A percentile compares a stretch with the other conserved stretches of the same genome.
Conservation (phyloP, 1,284 basidiomycete species). For the Austroboletus niveus region DNA sequence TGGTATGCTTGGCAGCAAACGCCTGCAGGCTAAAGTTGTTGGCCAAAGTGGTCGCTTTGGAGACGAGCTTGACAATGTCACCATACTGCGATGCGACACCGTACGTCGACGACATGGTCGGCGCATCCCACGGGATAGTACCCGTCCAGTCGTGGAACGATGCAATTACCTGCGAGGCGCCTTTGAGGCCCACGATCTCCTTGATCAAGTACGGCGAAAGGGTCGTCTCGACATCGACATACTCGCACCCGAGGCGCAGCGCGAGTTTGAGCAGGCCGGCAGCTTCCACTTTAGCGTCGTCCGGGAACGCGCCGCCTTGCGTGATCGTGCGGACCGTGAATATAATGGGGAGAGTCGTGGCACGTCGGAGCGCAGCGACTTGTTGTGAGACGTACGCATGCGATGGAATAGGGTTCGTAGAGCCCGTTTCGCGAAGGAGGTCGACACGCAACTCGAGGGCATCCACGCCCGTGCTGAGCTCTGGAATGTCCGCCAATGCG, state of each 20-base stretch:
- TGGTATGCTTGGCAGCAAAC: conserved; percentile 58
- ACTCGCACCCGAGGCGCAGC: conserved; percentile 85
- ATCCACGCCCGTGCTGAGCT: conserved; percentile 83
- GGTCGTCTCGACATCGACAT: conserved; percentile 88
- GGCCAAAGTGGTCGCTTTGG: conserved; percentile 71
- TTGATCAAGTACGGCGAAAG: conserved; percentile 66
- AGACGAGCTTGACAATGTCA: conserved; percentile 92
- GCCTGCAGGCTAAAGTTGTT: conserved; percentile 83
- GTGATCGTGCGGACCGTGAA: conserved; percentile 88
- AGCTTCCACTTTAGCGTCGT: conserved; percentile 71
- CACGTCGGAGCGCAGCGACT: conserved; percentile 76
- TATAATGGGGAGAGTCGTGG: conserved; percentile 83
- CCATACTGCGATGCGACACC: conserved; percentile 65
- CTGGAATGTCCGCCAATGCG: conserved; percentile 68
- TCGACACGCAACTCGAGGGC: conserved; percentile 94
- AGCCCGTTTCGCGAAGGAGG: conserved; percentile 61
- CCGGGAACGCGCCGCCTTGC: conserved; percentile 93
- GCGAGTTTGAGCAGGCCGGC: conserved; percentile 80
- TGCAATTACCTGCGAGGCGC: conserved; percentile 79
- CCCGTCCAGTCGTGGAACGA: conserved; percentile 96
- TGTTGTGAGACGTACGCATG: conserved; percentile 79
- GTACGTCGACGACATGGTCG: conserved; percentile 69
- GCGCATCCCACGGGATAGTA: conserved; percentile 77
- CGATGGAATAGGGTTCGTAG: conserved; percentile 60
- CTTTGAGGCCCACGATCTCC: conserved; percentile 59